Percentiles rank a stretch among this genome's conserved stretches.
Evolutionary conservation across 805 yeast species (phyloP).

Genomic region (Cyberlindnera subsufficiens): DNA sequence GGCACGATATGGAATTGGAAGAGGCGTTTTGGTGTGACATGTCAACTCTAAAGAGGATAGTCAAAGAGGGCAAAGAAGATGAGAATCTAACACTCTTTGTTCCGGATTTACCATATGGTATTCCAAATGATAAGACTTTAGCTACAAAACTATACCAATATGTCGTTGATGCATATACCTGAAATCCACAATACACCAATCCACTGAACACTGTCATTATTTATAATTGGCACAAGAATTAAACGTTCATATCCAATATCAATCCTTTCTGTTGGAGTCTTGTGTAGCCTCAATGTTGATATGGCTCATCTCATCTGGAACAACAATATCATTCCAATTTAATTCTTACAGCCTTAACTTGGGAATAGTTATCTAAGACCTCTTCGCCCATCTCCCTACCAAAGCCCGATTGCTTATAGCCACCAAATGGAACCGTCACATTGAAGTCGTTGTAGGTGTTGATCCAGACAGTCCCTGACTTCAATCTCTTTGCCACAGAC

Average conservation of each 20-base stretch:
- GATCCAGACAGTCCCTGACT: conserved; percentile 76
- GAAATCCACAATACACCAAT: background rate
- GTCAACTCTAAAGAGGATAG: conserved; percentile 36
- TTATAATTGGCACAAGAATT: too few relatives aligned
- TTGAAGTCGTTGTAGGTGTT: conserved; percentile 79
- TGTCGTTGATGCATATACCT: conserved; percentile 15
- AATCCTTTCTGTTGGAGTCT: background rate
- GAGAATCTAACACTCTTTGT: conserved; percentile 12
- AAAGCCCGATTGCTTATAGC: conserved; percentile 73
- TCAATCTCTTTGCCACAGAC: conserved; percentile 55
- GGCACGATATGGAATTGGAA: conserved; percentile 76
- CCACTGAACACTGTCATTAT: too few relatives aligned
- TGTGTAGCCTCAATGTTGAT: too few relatives aligned
- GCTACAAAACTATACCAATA: conserved; percentile 20
- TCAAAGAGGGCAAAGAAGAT: conserved; percentile 26
- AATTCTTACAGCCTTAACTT: conserved; percentile 68
- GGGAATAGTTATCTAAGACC: conserved; percentile 71
- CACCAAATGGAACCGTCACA: conserved; percentile 74
- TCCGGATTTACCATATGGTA: conserved; percentile 13
- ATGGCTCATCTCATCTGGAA: too few relatives aligned
- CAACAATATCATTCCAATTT: conserved; percentile 20
- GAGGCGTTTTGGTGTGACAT: conserved; percentile 84
- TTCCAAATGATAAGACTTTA: conserved; percentile 23
- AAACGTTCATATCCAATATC: too few relatives aligned
- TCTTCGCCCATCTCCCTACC: conserved; percentile 86